These are phyloP conservation scores for Lactifluus piperatus DNA, from an alignment of 768 basidiomycete genomes.

Conservation along the genomic window DNA sequence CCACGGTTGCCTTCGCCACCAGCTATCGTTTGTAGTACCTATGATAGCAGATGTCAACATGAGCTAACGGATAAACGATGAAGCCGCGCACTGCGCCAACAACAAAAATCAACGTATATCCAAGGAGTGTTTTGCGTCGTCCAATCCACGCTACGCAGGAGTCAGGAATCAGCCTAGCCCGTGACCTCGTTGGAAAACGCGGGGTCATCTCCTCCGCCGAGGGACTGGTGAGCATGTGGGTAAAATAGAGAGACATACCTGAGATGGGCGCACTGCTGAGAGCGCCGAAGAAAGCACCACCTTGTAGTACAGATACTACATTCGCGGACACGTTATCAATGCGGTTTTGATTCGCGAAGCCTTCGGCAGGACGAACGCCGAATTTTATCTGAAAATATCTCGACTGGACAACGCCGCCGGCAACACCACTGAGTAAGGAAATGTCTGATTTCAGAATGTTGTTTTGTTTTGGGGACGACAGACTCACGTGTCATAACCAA, in stretches of 20 bases:
- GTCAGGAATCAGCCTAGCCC: not conserved
- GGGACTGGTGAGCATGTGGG: not conserved
- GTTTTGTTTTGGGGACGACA: not conserved
- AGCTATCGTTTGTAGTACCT: constrained; percentile 69
- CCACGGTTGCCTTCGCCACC: constrained; percentile 44
- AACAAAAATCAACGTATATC: constrained; percentile 53
- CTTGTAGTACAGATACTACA: constrained; percentile 82
- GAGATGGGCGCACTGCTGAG: constrained; percentile 63
- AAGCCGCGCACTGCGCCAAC: constrained; percentile 54
- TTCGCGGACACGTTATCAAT: constrained; percentile 60
- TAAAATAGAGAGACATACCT: constrained; percentile 31
- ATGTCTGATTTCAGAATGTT: constrained; percentile 17
- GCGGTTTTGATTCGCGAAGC: constrained; percentile 31
- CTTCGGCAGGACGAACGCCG: constrained; percentile 41
- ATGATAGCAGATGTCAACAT: not conserved
- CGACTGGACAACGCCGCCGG: constrained; percentile 60
- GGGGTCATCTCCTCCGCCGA: no score
- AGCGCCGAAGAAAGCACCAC: constrained; percentile 84
- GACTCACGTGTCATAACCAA: constrained; percentile 70
- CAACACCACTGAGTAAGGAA: constrained; percentile 40
- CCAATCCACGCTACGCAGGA: constrained; percentile 47
- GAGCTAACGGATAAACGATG: not conserved
- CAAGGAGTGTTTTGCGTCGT: constrained; percentile 52
- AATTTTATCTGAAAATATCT: constrained; percentile 55
- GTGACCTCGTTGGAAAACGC: not conserved